Conservation (phyloP, 2,329 filamentous ascomycete species). For the Arthrobotrys conoides region DNA sequence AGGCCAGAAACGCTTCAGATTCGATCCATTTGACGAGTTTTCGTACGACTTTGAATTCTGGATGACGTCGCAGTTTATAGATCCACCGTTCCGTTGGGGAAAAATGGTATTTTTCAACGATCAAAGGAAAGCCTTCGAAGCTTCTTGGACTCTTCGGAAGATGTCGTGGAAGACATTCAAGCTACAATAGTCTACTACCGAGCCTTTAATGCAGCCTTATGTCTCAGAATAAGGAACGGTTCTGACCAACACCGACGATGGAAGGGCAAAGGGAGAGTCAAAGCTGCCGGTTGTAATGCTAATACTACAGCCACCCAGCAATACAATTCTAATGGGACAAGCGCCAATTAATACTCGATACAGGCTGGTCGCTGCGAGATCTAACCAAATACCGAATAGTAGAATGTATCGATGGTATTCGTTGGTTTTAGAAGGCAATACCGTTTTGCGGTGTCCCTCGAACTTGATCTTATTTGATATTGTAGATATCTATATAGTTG, state of each 20-base stretch:
- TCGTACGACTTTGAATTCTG: not conserved
- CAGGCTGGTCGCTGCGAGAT: too few relatives aligned
- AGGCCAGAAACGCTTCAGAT: not conserved
- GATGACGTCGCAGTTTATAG: not conserved
- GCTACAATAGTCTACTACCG: not conserved
- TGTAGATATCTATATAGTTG: too few relatives aligned
- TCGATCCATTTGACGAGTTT: constrained; percentile 1
- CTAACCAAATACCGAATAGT: too few relatives aligned
- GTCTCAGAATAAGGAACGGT: not conserved
- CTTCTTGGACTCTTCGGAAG: not conserved
- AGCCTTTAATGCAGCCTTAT: not conserved
- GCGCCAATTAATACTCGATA: too few relatives aligned
- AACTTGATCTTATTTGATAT: too few relatives aligned
- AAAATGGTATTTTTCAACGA: not conserved
- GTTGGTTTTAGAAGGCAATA: too few relatives aligned
- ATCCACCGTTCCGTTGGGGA: constrained; percentile 1
- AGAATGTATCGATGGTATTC: too few relatives aligned
- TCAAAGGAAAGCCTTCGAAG: not conserved
- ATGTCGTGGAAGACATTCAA: not conserved
- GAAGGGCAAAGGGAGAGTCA: not conserved
- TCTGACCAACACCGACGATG: not conserved
- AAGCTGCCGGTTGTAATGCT: not conserved
- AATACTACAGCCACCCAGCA: not conserved
- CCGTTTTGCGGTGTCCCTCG: too few relatives aligned
- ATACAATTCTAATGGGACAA: too few relatives aligned